phyloP scores from a whole-genome alignment of 148 eudicot genomes.

The Rhododendron vialii region DNA sequence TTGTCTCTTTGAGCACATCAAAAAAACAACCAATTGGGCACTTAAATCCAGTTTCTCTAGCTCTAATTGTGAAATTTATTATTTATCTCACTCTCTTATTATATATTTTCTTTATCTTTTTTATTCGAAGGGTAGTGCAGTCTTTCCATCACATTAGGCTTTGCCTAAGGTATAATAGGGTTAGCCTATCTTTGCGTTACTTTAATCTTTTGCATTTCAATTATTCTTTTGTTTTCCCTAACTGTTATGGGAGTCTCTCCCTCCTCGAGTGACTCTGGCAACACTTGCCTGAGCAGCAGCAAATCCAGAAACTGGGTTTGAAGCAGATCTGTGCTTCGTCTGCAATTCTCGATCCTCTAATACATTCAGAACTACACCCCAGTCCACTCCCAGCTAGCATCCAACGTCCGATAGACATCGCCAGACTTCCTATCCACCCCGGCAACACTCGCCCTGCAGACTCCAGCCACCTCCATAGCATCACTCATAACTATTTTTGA shows the following conservation, averaged over 20 bases:
- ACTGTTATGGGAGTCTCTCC: not conserved
- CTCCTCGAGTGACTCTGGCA: not conserved
- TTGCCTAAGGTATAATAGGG: not conserved
- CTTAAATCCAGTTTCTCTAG: constrained; percentile 1
- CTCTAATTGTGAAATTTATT: not conserved
- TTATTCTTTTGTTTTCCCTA: not conserved
- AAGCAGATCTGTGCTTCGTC: not conserved
- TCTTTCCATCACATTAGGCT: not conserved
- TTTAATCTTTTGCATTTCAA: not conserved
- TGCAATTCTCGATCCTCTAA: not conserved
- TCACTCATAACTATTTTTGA: not conserved
- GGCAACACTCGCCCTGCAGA: not conserved
- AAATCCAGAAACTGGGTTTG: not conserved
- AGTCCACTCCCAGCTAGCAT: not conserved
- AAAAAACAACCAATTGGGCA: not conserved
- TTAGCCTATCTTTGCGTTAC: no score
- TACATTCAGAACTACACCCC: not conserved
- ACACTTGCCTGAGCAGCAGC: not conserved
- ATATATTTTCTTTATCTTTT: not conserved
- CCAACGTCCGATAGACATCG: not conserved
- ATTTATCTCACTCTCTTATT: not conserved
- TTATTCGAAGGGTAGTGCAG: not conserved
- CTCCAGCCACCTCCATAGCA: not conserved
- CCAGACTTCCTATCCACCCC: not conserved
- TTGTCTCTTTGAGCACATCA: not conserved